phyloP scores from a whole-genome alignment of 345 rosid genomes.

The Syzygium aromaticum region DNA sequence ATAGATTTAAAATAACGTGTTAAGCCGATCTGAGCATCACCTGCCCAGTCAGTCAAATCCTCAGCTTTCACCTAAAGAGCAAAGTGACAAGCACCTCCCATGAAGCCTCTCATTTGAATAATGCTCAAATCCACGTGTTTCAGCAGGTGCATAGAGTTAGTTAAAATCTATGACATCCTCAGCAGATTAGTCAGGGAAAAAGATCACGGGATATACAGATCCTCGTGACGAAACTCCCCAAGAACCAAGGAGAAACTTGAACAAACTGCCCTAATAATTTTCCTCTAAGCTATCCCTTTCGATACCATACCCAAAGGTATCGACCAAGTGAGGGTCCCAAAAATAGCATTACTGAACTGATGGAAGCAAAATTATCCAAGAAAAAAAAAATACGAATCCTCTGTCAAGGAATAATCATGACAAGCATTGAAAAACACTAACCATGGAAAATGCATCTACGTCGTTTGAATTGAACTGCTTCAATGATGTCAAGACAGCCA shows the following conservation, averaged over 20 bases:
- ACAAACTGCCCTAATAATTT: background rate
- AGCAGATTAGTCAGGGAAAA: background rate
- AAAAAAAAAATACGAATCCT: background rate
- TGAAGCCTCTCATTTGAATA: background rate
- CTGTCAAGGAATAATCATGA: background rate
- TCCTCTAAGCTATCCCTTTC: background rate
- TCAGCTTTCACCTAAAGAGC: background rate
- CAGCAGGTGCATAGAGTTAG: background rate
- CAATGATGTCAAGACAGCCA: conserved; percentile 93
- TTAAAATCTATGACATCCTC: background rate
- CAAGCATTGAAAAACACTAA: conserved; percentile 19
- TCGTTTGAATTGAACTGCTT: conserved; percentile 88
- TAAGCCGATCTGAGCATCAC: background rate
- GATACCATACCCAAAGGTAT: background rate
- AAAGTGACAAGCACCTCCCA: background rate
- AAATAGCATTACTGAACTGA: background rate
- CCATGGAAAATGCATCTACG: conserved; percentile 89
- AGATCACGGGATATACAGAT: background rate
- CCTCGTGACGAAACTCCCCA: background rate
- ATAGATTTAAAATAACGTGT: background rate
- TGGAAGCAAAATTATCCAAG: background rate
- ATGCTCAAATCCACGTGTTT: background rate
- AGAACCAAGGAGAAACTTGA: background rate
- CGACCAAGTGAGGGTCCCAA: background rate
- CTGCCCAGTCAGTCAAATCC: background rate